Conservation (phyloP, 139 green algal species). For the Tetratostichococcus sp. region DNA sequence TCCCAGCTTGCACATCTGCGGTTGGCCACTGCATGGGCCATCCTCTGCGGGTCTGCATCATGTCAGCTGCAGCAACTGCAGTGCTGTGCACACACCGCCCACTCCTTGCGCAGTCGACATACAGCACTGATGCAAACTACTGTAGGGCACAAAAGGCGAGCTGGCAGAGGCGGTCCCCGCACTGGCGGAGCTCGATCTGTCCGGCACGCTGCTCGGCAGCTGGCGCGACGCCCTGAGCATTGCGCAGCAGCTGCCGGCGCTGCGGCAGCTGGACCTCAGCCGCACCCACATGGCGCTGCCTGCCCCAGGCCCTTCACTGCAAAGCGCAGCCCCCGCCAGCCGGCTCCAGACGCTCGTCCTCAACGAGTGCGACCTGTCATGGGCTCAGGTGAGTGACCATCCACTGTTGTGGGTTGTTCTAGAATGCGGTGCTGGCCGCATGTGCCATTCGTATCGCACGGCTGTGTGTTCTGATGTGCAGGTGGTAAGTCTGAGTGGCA, state of each 20-base stretch:
- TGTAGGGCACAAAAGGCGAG: conserved; percentile 27
- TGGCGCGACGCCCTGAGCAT: conserved; percentile 46
- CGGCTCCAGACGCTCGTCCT: conserved; percentile 60
- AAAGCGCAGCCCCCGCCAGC: conserved; percentile 5
- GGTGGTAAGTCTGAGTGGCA: conserved; percentile 30
- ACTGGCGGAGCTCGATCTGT: conserved; percentile 60
- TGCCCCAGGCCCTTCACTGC: background rate
- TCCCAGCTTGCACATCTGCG: too few relatives aligned
- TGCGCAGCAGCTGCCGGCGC: conserved; percentile 25
- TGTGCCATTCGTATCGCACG: too few relatives aligned
- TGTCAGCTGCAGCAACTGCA: too few relatives aligned
- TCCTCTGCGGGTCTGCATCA: too few relatives aligned
- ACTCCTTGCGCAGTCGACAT: too few relatives aligned
- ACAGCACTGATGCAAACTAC: too few relatives aligned
- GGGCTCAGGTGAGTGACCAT: conserved; percentile 43
- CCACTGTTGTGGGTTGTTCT: background rate
- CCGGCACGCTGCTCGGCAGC: conserved; percentile 48
- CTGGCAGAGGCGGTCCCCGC: conserved; percentile 20
- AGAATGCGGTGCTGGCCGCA: too few relatives aligned
- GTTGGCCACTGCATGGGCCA: too few relatives aligned
- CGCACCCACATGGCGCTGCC: conserved; percentile 45
- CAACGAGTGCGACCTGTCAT: conserved; percentile 56
- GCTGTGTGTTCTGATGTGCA: background rate
- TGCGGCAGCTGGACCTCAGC: conserved; percentile 47
- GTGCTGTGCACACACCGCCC: too few relatives aligned